A percentile compares a stretch with the other conserved stretches of the same genome.
Evolutionary conservation across 2,329 filamentous ascomycete genomes (phyloP).

Genomic region (Mycogone perniciosa): DNA sequence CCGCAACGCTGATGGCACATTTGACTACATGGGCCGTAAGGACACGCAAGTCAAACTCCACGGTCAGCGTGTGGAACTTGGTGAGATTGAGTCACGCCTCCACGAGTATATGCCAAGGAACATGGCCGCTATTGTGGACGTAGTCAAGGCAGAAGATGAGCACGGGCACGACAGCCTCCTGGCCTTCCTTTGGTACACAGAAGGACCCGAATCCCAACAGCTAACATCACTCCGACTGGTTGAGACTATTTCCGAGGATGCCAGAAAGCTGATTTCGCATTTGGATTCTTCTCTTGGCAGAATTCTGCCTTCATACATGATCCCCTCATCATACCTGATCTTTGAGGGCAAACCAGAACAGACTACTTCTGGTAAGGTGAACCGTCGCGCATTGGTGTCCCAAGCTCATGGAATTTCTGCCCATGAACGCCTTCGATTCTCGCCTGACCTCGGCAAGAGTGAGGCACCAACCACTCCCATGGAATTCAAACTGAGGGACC

Average conservation of each 20-base stretch:
- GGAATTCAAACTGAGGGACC: conserved; percentile 7
- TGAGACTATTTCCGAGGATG: conserved; percentile 3
- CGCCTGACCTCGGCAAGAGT: conserved; percentile 6
- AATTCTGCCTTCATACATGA: conserved; percentile 13
- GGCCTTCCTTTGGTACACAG: conserved; percentile 13
- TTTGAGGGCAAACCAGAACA: conserved; percentile 12
- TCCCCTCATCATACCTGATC: conserved; percentile 12
- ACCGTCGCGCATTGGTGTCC: conserved; percentile 4
- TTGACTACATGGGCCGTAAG: conserved; percentile 11
- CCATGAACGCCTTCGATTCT: conserved; percentile 1
- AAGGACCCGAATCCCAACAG: background rate
- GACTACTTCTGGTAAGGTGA: conserved; percentile 12
- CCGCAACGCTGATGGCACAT: conserved; percentile 11
- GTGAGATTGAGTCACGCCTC: conserved; percentile 10
- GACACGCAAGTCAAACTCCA: conserved; percentile 12
- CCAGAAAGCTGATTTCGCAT: conserved; percentile 3
- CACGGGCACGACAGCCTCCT: conserved; percentile 3
- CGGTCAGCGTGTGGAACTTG: conserved; percentile 11
- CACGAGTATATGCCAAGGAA: conserved; percentile 6
- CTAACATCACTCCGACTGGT: background rate
- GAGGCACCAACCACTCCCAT: conserved; percentile 5
- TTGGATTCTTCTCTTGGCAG: conserved; percentile 8
- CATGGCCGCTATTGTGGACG: conserved; percentile 9
- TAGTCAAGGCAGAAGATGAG: conserved; percentile 10
- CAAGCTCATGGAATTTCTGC: conserved; percentile 3